phyloP scores from a whole-genome alignment of 148 eudicot species.

The Arctostaphylos glauca region DNA sequence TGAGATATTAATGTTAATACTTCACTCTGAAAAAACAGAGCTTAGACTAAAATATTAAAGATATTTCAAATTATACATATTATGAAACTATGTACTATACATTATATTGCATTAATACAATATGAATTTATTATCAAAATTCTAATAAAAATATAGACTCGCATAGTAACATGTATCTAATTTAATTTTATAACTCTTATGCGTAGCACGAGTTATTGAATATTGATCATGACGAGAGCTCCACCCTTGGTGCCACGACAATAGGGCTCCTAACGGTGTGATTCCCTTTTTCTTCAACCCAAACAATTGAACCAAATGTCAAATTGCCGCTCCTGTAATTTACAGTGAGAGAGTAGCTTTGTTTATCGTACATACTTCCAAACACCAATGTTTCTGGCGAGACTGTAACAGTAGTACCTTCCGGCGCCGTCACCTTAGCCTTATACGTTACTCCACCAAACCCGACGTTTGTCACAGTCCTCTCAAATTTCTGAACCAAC shows the following conservation, averaged over 20 bases:
- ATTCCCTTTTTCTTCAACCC: constrained; percentile 22
- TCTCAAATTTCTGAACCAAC: constrained; percentile 9
- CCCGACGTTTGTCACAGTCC: constrained; percentile 37
- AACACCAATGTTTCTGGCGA: constrained; percentile 22
- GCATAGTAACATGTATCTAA: too few species aligned
- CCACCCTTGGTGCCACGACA: constrained; percentile 8
- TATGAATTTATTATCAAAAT: too few species aligned
- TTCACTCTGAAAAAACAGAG: too few species aligned
- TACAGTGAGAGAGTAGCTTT: constrained; percentile 18
- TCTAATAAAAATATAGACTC: too few species aligned
- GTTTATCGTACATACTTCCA: constrained; percentile 12
- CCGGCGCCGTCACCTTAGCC: constrained; percentile 20
- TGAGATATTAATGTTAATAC: too few species aligned
- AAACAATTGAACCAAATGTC: constrained; percentile 23
- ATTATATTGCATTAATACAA: too few species aligned
- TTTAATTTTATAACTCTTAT: too few species aligned
- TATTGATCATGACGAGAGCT: background rate
- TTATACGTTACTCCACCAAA: constrained; percentile 21
- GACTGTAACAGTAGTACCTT: constrained; percentile 14
- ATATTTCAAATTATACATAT: too few species aligned
- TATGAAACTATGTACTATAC: too few species aligned
- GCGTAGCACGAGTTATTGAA: too few species aligned
- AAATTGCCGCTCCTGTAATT: background rate
- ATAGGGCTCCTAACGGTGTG: constrained; percentile 30
- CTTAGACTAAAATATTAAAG: too few species aligned